phyloP scores from a whole-genome alignment of 2,329 filamentous ascomycete genomes.

The Pseudovirgaria hyperparasitica region DNA sequence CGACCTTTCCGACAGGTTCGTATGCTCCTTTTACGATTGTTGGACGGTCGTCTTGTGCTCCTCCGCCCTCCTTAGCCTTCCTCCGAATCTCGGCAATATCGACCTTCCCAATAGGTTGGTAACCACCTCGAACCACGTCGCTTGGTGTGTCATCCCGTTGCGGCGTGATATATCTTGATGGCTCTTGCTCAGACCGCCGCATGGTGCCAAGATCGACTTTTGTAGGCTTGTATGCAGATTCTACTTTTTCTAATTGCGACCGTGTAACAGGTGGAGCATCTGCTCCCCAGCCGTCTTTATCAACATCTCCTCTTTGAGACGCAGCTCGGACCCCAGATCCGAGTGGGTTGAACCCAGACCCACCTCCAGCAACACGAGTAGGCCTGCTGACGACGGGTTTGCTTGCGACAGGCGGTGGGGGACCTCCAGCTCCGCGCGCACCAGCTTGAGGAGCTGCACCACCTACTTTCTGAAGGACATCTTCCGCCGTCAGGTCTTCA shows the following conservation, averaged over 20 bases:
- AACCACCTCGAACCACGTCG: constrained; percentile 71
- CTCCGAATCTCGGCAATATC: constrained; percentile 83
- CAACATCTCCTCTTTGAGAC: constrained; percentile 43
- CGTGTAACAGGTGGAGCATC: constrained; percentile 88
- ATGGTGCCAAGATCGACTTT: constrained; percentile 89
- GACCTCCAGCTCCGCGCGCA: constrained; percentile 51
- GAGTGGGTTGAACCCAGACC: constrained; percentile 53
- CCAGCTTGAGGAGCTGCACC: constrained; percentile 95
- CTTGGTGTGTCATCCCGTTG: constrained; percentile 32
- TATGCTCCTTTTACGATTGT: constrained; percentile 83
- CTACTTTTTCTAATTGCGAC: constrained; percentile 80
- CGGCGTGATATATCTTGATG: constrained; percentile 46
- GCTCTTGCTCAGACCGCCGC: constrained; percentile 56
- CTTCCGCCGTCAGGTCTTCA: constrained; percentile 72
- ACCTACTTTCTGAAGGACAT: constrained; percentile 83
- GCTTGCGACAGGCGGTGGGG: constrained; percentile 60
- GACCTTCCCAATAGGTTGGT: constrained; percentile 94
- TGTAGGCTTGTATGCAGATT: constrained; percentile 84
- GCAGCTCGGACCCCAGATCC: constrained; percentile 49
- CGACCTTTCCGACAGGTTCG: constrained; percentile 89
- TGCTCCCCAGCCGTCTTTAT: constrained; percentile 84
- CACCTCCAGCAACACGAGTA: constrained; percentile 45
- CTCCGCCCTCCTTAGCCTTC: constrained; percentile 50
- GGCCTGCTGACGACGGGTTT: constrained; percentile 93
- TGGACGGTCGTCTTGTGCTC: constrained; percentile 59